phyloP scores from a whole-genome alignment of 331 rosid species.

The Quercus lobata region DNA sequence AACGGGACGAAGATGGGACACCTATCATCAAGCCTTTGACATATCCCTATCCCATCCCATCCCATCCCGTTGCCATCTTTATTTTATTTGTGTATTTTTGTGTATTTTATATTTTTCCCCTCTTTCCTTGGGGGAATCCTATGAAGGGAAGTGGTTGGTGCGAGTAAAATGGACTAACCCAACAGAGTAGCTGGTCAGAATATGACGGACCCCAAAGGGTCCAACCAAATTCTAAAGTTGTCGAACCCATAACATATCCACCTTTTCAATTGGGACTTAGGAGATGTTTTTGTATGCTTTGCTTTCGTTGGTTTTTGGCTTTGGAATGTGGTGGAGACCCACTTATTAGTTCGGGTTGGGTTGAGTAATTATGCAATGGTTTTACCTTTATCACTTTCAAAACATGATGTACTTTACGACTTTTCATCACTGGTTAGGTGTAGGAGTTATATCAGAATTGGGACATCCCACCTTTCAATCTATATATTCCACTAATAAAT shows the following conservation, averaged over 20 bases:
- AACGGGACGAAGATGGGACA: too few relatives aligned
- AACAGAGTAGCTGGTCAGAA: not conserved
- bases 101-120: too few relatives aligned
- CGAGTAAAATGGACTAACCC: not conserved
- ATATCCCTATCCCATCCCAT: too few relatives aligned
- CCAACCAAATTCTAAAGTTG: not conserved
- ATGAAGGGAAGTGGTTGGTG: not conserved
- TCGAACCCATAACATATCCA: conserved; percentile 13
- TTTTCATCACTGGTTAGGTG: conserved; percentile 17
- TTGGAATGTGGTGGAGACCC: conserved; percentile 14
- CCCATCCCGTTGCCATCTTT: too few relatives aligned
- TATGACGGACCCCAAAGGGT: not conserved
- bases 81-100: too few relatives aligned
- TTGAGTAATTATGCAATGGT: not conserved
- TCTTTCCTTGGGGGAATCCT: not conserved
- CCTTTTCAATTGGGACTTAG: not conserved
- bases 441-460: conserved; percentile 1
- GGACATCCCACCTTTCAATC: conserved; percentile 1
- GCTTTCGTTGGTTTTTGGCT: not conserved
- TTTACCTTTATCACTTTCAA: not conserved
- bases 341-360: not conserved
- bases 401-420: conserved; percentile 6
- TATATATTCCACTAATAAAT: too few relatives aligned
- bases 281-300: not conserved
- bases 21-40: too few relatives aligned